Base-by-base conservation (phyloP, 2,329 filamentous ascomycete species). In the Sporothrix globosa region DNA sequence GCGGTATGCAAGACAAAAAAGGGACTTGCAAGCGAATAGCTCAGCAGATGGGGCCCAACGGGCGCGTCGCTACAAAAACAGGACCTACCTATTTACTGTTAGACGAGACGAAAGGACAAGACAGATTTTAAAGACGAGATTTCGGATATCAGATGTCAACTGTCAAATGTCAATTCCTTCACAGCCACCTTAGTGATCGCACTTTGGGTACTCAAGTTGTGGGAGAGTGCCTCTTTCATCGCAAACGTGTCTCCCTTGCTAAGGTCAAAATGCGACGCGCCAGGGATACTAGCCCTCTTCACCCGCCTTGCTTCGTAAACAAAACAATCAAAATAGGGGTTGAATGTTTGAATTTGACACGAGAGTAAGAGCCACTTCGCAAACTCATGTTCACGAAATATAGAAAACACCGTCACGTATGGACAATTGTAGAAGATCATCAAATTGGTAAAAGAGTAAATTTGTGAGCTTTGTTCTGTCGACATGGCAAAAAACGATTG, bases 291-390 rank as follows among this genome's bases (percentile, higher is more conserved):
- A 27, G 52, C 24, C 52, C 4, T 5, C 27, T 21, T 3, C 19
- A 17, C 58, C 39, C 58, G 58, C 58, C 58, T 61, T 46, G 58
- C 39, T 46, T 46, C 21, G 17, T 19, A 27, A 63, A 17, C 5
- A 44, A 61, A 60, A 60, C 56, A 60, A 60, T 61, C 50, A 61
- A 61, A 61, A 61, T 61, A 61, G 56, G 56, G 56, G 56, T 53
- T n/a, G 13, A 44, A 44, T 44, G 46, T 48, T 17, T 10, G n/a
- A 27, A 13, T 27, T 34, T 9, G 9, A 7, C 34, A 34, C 34
- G 5, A 34, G 1, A 34, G 5, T 34, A 4, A 34, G 34, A 34
- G 34, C 34, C 34, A 34, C 34, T 34, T 34, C 34, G 34, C 5
- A 7, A 7, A 34, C 34, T 34, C 34, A 34, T 7, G 34, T 34